Evolutionary conservation across 23 red algal species (phyloP).

Genomic region (Porphyridium purpureum): DNA sequence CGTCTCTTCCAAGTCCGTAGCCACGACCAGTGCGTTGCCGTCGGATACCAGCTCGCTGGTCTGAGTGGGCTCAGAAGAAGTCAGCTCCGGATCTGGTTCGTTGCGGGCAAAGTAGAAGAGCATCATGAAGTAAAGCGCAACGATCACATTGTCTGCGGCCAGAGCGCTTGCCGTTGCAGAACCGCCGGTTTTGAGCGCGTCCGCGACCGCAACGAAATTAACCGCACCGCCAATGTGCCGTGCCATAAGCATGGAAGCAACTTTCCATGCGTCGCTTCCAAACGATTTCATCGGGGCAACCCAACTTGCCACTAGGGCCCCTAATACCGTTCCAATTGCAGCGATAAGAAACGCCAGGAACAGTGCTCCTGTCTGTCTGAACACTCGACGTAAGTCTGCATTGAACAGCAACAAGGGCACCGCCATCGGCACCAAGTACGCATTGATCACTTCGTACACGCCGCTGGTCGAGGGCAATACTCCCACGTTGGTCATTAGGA

Average conservation of each 20-base stretch:
- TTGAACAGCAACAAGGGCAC: constrained; percentile 53
- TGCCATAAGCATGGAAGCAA: constrained; percentile 50
- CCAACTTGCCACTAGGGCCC: constrained; percentile 22
- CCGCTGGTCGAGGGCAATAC: constrained; percentile 31
- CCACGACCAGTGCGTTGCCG: too few relatives aligned
- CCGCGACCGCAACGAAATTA: constrained; percentile 63
- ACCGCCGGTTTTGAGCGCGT: constrained; percentile 11
- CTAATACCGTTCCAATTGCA: constrained; percentile 21
- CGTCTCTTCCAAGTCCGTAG: too few relatives aligned
- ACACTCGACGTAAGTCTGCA: constrained; percentile 51
- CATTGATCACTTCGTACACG: constrained; percentile 18
- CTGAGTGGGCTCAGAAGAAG: too few relatives aligned
- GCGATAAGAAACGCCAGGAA: constrained; percentile 37
- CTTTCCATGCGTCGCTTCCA: constrained; percentile 37
- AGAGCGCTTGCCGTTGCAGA: constrained; percentile 12
- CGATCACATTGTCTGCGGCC: constrained; percentile 69
- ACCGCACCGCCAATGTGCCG: constrained; percentile 80
- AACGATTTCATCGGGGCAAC: not conserved
- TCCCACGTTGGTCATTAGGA: constrained; percentile 14
- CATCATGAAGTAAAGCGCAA: constrained; percentile 44
- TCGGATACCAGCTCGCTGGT: too few relatives aligned
- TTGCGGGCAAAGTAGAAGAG: too few relatives aligned
- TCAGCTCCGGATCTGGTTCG: too few relatives aligned
- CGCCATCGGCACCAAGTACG: constrained; percentile 38
- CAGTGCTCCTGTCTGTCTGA: constrained; percentile 22